Evolutionary conservation across 352 stramenopile genomes (phyloP), one percentile per base, ranked within the genome.

Genomic region (Elongisporangium senticosum): DNA sequence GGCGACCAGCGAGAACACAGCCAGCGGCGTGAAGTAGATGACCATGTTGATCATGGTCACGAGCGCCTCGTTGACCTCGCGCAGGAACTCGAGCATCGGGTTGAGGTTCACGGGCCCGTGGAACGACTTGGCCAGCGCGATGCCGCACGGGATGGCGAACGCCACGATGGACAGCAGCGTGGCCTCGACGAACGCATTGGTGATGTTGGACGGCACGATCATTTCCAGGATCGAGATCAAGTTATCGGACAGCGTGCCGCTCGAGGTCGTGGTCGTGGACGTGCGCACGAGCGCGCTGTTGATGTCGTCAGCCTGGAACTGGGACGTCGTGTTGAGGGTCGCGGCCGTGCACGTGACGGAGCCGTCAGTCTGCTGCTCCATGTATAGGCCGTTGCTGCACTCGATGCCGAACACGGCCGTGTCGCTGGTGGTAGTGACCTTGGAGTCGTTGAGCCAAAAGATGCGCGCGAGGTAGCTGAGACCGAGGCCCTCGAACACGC

Each of bases 51-150:
- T 70, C 78, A 92, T 94, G 53, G 77, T 77, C 48, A 90, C 70
- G 33, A 94, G 77, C 53, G 80, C 84, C 62, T 88, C 77, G 60
- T 94, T 90, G 21, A 92, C 65, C 28, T 94, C 79, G 14, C 82
- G 69, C 15, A 92, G 75, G 63, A 94, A 89, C 55, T 92, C 78
- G 19, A 94, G 67, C 21, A 94, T 55, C 51, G 82, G 79, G 75
- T 92, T 90, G 55, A 90, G 72, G 22, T 83, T 72, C 17, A 86
- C 67, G 8, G 77, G 81, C 0, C 79, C 82, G 61, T 88, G 74
- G 65, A 90, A 90, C 59, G 80, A 90, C 57, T 72, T 76, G 22
- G 79, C 75, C 53, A 92, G 62, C 20, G 69, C 82, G 20, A 85
- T 71, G 51, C 83, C 85, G 50, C 83, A 68, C 8, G 81, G 75